Evolutionary conservation across 2,329 filamentous ascomycete species (phyloP).

Genomic region (Aspergillus tanneri): DNA sequence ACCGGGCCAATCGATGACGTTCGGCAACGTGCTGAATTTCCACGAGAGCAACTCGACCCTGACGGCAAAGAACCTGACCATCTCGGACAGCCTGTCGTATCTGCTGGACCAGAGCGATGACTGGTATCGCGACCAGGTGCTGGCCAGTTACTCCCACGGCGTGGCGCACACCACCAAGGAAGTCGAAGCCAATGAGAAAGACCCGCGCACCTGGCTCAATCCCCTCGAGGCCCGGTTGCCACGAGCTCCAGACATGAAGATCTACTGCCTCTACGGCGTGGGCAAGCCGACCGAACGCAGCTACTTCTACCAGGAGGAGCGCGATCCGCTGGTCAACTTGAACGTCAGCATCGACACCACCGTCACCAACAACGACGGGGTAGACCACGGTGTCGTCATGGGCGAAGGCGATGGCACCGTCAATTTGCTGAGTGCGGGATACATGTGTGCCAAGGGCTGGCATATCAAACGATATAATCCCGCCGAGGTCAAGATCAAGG

Average conservation of each 20-base stretch:
- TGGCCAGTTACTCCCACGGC: slow-evolving; percentile 79
- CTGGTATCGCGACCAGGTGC: slow-evolving; percentile 78
- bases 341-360: slow-evolving; percentile 55
- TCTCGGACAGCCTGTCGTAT: slow-evolving; percentile 73
- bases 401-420: slow-evolving; percentile 97
- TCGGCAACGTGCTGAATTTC: slow-evolving; percentile 83
- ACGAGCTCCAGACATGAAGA: slow-evolving; percentile 82
- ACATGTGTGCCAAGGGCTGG: slow-evolving; percentile 98
- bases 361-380: slow-evolving; percentile 44
- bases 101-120: slow-evolving; percentile 74
- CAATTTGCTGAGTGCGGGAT: slow-evolving; percentile 84
- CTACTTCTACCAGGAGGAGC: slow-evolving; percentile 83
- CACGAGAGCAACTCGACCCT: slow-evolving; percentile 63
- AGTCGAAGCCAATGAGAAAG: slow-evolving; percentile 77
- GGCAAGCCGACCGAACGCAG: slow-evolving; percentile 90
- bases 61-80: slow-evolving; percentile 71
- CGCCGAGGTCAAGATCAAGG: slow-evolving; percentile 73
- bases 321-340: slow-evolving; percentile 59
- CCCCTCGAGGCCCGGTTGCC: slow-evolving; percentile 89
- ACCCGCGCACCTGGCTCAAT: slow-evolving; percentile 86
- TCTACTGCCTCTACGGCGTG: slow-evolving; percentile 95
- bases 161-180: slow-evolving; percentile 76
- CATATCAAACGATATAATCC: slow-evolving; percentile 92
- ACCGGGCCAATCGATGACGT: slow-evolving; percentile 70
- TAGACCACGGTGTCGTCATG: slow-evolving; percentile 89